Conservation (phyloP, 441 rosid species). For the Syzygium syzygioides region DNA sequence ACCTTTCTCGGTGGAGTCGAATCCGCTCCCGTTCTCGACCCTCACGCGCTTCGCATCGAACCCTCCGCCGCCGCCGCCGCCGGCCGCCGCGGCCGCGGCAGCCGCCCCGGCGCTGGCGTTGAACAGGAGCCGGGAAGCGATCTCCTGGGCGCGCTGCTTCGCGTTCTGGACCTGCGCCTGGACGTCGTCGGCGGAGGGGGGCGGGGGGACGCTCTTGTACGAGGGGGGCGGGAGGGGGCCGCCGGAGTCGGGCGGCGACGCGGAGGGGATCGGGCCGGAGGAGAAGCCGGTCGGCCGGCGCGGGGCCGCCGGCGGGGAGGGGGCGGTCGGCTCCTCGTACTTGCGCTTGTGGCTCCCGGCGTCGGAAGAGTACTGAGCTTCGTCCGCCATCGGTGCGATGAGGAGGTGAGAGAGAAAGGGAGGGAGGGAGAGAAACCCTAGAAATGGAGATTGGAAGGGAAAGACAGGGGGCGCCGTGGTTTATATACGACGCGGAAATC, state of each 20-base stretch:
- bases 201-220: conserved; percentile 73
- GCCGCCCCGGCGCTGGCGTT: conserved; percentile 18
- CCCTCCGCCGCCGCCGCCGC: conserved; percentile 1
- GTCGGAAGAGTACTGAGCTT: conserved; percentile 65
- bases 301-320: conserved; percentile 29
- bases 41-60: conserved; percentile 73
- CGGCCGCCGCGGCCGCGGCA: conserved; percentile 3
- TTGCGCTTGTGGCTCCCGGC: conserved; percentile 56
- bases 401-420: not conserved
- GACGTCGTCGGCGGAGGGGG: conserved; percentile 33
- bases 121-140: conserved; percentile 79
- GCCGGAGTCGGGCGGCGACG: conserved; percentile 44
- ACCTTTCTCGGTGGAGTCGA: conserved; percentile 51
- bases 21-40: conserved; percentile 69
- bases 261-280: conserved; percentile 35
- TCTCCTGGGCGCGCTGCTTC: conserved; percentile 84
- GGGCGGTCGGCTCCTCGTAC: conserved; percentile 64
- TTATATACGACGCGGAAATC: not conserved
- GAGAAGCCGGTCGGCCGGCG: conserved; percentile 86
- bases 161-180: conserved; percentile 61
- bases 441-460: conserved; percentile 7
- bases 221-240: conserved; percentile 33
- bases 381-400: conserved; percentile 59
- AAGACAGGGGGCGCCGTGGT: not conserved
- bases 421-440: conserved; percentile 49